Percentiles rank a stretch among this genome's conserved stretches.
These are phyloP conservation scores for Aspergillus udagawae DNA, from an alignment of 2,329 filamentous ascomycete genomes.

Conservation along the genomic window DNA sequence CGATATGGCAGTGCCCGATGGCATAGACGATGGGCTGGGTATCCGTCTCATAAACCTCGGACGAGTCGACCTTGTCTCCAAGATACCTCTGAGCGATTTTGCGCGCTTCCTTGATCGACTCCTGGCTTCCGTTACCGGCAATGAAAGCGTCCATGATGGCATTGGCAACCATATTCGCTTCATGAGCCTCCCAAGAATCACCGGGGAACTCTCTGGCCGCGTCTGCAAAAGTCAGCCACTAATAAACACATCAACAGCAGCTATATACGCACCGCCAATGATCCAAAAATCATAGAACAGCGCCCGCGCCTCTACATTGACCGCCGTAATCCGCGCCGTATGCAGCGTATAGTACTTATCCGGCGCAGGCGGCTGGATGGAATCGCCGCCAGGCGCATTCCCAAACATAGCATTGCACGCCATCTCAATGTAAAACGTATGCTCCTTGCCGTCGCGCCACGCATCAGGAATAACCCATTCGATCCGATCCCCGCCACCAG, in stretches of 20 bases:
- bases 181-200: slow-evolving; percentile 84
- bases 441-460: slow-evolving; percentile 80
- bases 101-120: slow-evolving; percentile 73
- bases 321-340: slow-evolving; percentile 79
- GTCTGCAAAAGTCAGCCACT: slow-evolving; percentile 47
- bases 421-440: slow-evolving; percentile 95
- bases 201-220: slow-evolving; percentile 85
- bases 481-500: slow-evolving; percentile 78
- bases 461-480: slow-evolving; percentile 86
- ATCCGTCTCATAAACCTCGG: slow-evolving; percentile 75
- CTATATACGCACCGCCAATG: slow-evolving; percentile 52
- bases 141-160: slow-evolving; percentile 88
- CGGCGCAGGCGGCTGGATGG: slow-evolving; percentile 83
- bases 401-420: slow-evolving; percentile 99
- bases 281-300: slow-evolving; percentile 95
- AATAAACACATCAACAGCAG: neutral
- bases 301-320: slow-evolving; percentile 79
- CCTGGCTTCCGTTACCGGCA: slow-evolving; percentile 65
- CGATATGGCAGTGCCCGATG: slow-evolving; percentile 96
- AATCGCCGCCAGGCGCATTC: slow-evolving; percentile 77
- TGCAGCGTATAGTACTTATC: slow-evolving; percentile 73
- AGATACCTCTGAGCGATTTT: slow-evolving; percentile 80
- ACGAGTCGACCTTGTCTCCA: slow-evolving; percentile 74
- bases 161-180: slow-evolving; percentile 78
- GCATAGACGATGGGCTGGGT: slow-evolving; percentile 75